Percentiles rank a stretch among this genome's conserved stretches.
Evolutionary conservation across 2,329 filamentous ascomycete species (phyloP).

Genomic region (Scleromitrula shiraiana): DNA sequence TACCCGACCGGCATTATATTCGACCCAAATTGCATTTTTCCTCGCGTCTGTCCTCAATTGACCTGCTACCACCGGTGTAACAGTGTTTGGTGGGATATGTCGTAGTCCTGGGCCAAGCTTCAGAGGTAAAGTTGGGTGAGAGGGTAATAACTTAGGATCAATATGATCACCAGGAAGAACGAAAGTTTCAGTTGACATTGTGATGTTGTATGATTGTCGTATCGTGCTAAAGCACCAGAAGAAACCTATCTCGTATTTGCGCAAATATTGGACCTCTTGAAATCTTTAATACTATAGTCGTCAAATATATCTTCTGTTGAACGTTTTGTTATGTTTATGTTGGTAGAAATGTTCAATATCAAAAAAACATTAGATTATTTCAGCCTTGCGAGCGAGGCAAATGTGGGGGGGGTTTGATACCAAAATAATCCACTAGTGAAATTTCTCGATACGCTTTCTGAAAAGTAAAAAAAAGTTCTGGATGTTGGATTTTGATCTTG

Average conservation of each 20-base stretch:
- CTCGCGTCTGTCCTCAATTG: slow-evolving; percentile 57
- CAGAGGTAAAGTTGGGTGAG: slow-evolving; percentile 59
- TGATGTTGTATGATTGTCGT: no score
- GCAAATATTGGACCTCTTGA: no score
- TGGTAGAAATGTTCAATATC: no score
- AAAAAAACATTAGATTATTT: no score
- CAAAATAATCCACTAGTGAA: slow-evolving; percentile 23
- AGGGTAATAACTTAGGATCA: slow-evolving; percentile 57
- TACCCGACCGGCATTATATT: slow-evolving; percentile 63
- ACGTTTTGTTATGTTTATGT: no score
- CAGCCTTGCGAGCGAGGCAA: slow-evolving; percentile 23
- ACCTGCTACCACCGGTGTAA: slow-evolving; percentile 61
- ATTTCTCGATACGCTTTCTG: slow-evolving; percentile 19
- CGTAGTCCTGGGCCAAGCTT: slow-evolving; percentile 79
- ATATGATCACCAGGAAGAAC: slow-evolving; percentile 79
- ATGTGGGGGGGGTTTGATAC: slow-evolving; percentile 3
- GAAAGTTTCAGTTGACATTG: slow-evolving; percentile 41
- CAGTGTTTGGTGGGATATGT: slow-evolving; percentile 68
- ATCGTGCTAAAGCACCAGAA: no score
- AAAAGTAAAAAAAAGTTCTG: slow-evolving; percentile 21
- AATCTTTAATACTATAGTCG: no score
- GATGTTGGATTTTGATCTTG: neutral
- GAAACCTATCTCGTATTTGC: no score
- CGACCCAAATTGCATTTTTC: slow-evolving; percentile 75
- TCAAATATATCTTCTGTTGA: no score